A percentile compares a stretch with the other conserved stretches of the same genome.
Conservation (phyloP, 1,284 basidiomycete species). For the Ustilago nuda region DNA sequence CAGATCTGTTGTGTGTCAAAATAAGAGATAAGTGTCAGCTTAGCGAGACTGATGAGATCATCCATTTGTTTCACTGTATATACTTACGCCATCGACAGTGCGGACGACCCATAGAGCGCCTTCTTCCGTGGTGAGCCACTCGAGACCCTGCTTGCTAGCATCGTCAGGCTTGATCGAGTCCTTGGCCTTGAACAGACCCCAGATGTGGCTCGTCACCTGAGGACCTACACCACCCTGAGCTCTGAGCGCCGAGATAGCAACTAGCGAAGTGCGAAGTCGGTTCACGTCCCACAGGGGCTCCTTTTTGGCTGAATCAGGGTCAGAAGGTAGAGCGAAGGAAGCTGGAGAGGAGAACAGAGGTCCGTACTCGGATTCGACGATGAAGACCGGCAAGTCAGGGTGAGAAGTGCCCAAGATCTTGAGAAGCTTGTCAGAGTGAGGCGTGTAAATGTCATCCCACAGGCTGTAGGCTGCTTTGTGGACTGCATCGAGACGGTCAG, state of each 20-base stretch:
- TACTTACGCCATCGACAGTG: constrained; percentile 76
- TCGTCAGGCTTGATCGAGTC: constrained; percentile 69
- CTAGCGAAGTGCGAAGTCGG: constrained; percentile 85
- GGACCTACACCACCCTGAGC: constrained; percentile 87
- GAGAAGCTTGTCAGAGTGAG: constrained; percentile 88
- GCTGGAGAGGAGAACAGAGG: constrained; percentile 80
- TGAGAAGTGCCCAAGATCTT: constrained; percentile 84
- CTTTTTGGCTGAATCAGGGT: constrained; percentile 57
- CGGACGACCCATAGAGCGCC: constrained; percentile 92
- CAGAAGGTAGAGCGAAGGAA: constrained; percentile 71
- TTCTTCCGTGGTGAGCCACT: constrained; percentile 87
- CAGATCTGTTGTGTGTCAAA: constrained; percentile 45
- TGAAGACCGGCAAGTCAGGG: constrained; percentile 79
- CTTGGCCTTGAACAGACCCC: constrained; percentile 86
- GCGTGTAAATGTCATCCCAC: constrained; percentile 92
- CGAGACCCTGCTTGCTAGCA: constrained; percentile 73
- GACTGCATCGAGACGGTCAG: constrained; percentile 38
- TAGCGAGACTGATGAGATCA: not conserved
- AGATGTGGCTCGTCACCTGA: constrained; percentile 90
- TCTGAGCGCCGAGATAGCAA: constrained; percentile 90
- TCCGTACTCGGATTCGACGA: constrained; percentile 90
- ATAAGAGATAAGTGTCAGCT: not conserved
- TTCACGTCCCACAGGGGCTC: constrained; percentile 75
- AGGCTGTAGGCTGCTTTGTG: constrained; percentile 58
- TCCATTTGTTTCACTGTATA: not conserved